A percentile compares a stretch with the other conserved stretches of the same genome.
These are phyloP conservation scores for Neltuma alba DNA, from an alignment of 306 rosid genomes.

Conservation along the genomic window DNA sequence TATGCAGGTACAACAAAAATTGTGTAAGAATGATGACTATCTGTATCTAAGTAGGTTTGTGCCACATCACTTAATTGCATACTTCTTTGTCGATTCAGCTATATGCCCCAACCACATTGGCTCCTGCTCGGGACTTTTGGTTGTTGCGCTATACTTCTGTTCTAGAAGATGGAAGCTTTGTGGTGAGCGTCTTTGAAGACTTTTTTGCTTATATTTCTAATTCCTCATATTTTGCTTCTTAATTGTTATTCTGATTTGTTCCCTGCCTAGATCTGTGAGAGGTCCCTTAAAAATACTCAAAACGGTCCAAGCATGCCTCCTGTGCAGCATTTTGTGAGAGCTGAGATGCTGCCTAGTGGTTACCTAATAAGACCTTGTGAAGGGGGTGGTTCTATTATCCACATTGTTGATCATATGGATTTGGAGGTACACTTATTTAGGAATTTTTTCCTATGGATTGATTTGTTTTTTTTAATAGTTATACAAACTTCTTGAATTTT, in stretches of 20 bases:
- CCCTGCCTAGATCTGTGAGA: constrained; percentile 71
- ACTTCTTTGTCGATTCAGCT: constrained; percentile 47
- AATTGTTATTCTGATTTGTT: neutral
- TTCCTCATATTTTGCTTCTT: neutral
- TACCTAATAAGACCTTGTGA: constrained; percentile 82
- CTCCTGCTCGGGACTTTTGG: constrained; percentile 94
- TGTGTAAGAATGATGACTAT: neutral
- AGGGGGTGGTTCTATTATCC: constrained; percentile 86
- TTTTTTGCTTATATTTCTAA: neutral
- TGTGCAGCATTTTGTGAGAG: constrained; percentile 66
- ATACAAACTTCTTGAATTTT: neutral
- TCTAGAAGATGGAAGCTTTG: constrained; percentile 91
- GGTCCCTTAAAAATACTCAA: constrained; percentile 53
- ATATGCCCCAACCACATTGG: constrained; percentile 89
- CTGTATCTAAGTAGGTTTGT: neutral
- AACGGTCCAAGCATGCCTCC: constrained; percentile 27
- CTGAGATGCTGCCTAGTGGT: constrained; percentile 89
- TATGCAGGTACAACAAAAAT: constrained; percentile 65
- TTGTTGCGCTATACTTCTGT: constrained; percentile 75
- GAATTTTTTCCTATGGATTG: neutral
- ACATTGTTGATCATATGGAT: constrained; percentile 87
- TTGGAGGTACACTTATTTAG: constrained; percentile 53
- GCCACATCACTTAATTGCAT: neutral
- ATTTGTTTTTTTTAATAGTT: neutral
- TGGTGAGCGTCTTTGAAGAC: constrained; percentile 49